phyloP scores from a whole-genome alignment of 352 stramenopile genomes.

The Pythium coloratum region DNA sequence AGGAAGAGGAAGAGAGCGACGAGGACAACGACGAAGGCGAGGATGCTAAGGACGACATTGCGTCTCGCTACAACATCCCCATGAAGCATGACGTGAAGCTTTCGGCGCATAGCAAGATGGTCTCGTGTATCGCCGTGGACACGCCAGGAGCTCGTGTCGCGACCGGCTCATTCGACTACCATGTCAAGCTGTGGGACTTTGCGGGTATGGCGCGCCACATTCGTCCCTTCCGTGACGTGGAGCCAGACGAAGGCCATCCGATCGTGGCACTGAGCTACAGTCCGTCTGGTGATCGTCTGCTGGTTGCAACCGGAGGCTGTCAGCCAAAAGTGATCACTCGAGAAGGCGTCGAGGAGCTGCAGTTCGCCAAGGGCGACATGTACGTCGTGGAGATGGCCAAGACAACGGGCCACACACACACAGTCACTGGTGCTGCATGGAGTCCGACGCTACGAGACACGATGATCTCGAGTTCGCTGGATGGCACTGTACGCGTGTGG shows the following conservation, averaged over 20 bases:
- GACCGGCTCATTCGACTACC: slow-evolving; percentile 83
- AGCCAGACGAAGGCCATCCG: slow-evolving; percentile 79
- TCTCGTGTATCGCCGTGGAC: slow-evolving; percentile 76
- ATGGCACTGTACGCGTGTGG: slow-evolving; percentile 82
- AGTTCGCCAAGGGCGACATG: slow-evolving; percentile 85
- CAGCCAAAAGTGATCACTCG: slow-evolving; percentile 77
- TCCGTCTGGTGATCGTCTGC: slow-evolving; percentile 69
- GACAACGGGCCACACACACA: slow-evolving; percentile 82
- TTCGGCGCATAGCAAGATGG: slow-evolving; percentile 51
- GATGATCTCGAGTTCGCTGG: slow-evolving; percentile 80
- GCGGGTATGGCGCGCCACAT: slow-evolving; percentile 83
- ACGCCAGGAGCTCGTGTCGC: slow-evolving; percentile 62
- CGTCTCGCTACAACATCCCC: slow-evolving; percentile 63
- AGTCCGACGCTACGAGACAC: slow-evolving; percentile 65
- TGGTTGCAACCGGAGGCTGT: slow-evolving; percentile 69
- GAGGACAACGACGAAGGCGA: slow-evolving; percentile 35
- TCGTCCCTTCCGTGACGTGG: slow-evolving; percentile 73
- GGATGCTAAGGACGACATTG: slow-evolving; percentile 51
- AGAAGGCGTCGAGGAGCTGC: slow-evolving; percentile 76
- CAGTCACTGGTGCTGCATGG: slow-evolving; percentile 67
- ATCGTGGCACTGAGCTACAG: slow-evolving; percentile 81
- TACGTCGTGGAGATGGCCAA: slow-evolving; percentile 87
- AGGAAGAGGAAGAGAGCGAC: slow-evolving; percentile 19
- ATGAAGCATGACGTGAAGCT: slow-evolving; percentile 73
- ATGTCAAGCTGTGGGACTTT: slow-evolving; percentile 88